Evolutionary conservation across 1,139 yeast genomes (phyloP), one percentile per base, ranked within the genome.

Genomic region (Candida freyschussii): DNA sequence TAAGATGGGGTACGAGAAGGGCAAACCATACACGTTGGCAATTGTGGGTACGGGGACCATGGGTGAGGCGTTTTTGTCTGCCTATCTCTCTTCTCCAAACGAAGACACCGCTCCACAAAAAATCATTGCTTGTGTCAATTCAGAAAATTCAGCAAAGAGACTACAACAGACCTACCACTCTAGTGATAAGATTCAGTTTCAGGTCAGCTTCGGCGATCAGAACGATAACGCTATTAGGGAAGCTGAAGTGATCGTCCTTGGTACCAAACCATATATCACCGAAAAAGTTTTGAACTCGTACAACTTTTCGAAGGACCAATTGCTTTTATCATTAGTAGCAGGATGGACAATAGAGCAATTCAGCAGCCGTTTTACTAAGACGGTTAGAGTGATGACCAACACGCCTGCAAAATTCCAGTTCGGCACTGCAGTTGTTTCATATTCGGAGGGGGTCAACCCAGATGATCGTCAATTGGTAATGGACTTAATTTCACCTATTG

Each of bases 311-410:
- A 63, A 67, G 14, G 69, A 68, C 23, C 85, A 83, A 53, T 63
- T 86, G 45, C 56, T 91, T 20, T 79, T 91, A 38, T 85, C 96
- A 8, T 65, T 91, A 48, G 75, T 87, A 48, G 98, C 98, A 3
- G 98, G 98, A 13, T 83, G 87, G 69, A 85, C 95, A 16, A 77
- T 87, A 43, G 76, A 65, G 14, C 85, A 81, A 54, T 69, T 89
- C 50, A 53, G 62, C 19, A 56, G 60, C 4, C 73, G 72, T 54
- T 65, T 87, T 7, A 56, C 64, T 5, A 46, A 41, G 15, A 78
- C 89, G 29, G 86, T 94, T 30, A 75, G 95, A 46, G 95, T 93
- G n/a, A 89, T 93, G 95, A 91, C 98, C 39, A 91, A 91, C 60
- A 91, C 98, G 0, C 97, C 98, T 5, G 94, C 96, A 26, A 83